phyloP scores from a whole-genome alignment of 164 flowering plant genomes.

The Akebia trifoliata region DNA sequence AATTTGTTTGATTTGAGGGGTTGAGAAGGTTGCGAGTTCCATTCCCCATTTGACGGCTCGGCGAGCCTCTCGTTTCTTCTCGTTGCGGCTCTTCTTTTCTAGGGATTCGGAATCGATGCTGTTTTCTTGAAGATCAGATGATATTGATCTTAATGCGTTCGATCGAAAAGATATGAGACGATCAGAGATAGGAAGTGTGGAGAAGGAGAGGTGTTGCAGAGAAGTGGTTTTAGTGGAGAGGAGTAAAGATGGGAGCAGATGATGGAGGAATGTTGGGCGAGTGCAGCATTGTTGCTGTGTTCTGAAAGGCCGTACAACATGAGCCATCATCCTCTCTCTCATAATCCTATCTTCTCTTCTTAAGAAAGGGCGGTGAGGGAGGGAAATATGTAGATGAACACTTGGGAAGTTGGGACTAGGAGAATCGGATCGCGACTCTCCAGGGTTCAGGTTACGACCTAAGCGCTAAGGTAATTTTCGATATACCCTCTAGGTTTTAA shows the following conservation, averaged over 20 bases:
- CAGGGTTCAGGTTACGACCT: too few species aligned
- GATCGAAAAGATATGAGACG: slow-evolving; percentile 30
- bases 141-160: slow-evolving; percentile 30
- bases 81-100: slow-evolving; percentile 59
- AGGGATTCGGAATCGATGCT: slow-evolving; percentile 29
- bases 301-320: slow-evolving; percentile 29
- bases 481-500: too few species aligned
- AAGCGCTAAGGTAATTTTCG: too few species aligned
- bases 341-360: too few species aligned
- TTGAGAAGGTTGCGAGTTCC: slow-evolving; percentile 74
- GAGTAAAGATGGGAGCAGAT: slow-evolving; percentile 4
- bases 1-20: slow-evolving; percentile 69
- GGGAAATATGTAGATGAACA: too few species aligned
- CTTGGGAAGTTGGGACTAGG: too few species aligned
- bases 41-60: slow-evolving; percentile 85
- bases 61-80: slow-evolving; percentile 74
- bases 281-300: slow-evolving; percentile 24
- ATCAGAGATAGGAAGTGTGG: slow-evolving; percentile 14
- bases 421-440: too few species aligned
- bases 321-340: slow-evolving; percentile 24
- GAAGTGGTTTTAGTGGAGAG: slow-evolving; percentile 4
- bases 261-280: slow-evolving; percentile 12
- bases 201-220: slow-evolving; percentile 8
- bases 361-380: too few species aligned
- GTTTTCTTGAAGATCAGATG: slow-evolving; percentile 17